Evolutionary conservation across 208 protist species (phyloP).

Genomic region (Trypanosoma caninum): DNA sequence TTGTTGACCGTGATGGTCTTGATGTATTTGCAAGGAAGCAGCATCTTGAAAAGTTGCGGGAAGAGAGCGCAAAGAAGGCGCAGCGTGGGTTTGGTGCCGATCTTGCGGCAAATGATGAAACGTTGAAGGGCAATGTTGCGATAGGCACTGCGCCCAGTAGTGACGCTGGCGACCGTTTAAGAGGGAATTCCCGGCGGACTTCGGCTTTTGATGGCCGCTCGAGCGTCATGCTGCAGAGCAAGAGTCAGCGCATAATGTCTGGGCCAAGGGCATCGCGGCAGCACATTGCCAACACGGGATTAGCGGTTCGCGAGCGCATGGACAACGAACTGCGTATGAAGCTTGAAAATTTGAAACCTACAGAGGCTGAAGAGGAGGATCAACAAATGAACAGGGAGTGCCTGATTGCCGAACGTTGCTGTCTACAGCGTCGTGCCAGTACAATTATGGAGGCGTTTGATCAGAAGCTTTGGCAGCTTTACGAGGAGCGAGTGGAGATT

Average conservation of each 20-base stretch:
- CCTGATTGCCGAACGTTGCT: constrained; percentile 63
- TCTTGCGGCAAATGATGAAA: constrained; percentile 43
- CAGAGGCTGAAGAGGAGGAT: constrained; percentile 83
- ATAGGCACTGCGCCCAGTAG: background rate
- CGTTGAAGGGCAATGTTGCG: background rate
- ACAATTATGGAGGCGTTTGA: constrained; percentile 74
- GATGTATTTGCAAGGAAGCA: constrained; percentile 55
- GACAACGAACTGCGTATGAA: constrained; percentile 74
- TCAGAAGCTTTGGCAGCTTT: constrained; percentile 62
- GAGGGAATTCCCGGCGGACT: background rate
- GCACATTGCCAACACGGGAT: constrained; percentile 35
- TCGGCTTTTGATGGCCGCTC: background rate
- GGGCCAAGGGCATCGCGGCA: constrained; percentile 28
- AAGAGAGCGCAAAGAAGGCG: constrained; percentile 77
- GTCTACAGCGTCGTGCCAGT: constrained; percentile 44
- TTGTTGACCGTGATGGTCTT: constrained; percentile 54
- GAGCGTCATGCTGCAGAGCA: background rate
- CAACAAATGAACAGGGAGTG: constrained; percentile 46
- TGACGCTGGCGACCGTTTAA: background rate
- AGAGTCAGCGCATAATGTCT: constrained; percentile 6
- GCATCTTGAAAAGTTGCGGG: constrained; percentile 38
- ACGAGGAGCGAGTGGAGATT: constrained; percentile 78
- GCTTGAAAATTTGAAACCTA: constrained; percentile 79
- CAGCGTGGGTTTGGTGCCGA: constrained; percentile 87
- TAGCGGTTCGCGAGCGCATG: constrained; percentile 72